These are phyloP conservation scores for Beta lomatogona DNA, from an alignment of 179 eudicot species.

Conservation along the genomic window DNA sequence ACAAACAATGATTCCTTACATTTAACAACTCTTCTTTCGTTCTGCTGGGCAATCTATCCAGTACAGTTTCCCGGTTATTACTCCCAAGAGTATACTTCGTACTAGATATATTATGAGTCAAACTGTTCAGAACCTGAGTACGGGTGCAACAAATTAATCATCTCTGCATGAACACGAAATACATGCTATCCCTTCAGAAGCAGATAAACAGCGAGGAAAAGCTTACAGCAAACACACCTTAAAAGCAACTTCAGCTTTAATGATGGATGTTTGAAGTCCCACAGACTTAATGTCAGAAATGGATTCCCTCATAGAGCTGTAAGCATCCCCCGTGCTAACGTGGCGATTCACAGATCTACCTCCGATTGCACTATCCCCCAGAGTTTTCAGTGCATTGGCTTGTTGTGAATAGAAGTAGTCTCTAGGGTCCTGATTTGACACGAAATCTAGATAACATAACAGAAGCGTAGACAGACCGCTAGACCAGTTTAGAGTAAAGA, in stretches of 20 bases:
- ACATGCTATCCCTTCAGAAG: not conserved
- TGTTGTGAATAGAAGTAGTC: constrained; percentile 98
- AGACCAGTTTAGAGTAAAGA: constrained; percentile 17
- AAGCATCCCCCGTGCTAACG: constrained; percentile 63
- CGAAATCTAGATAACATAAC: constrained; percentile 20
- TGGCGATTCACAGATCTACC: constrained; percentile 48
- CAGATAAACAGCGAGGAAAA: constrained; percentile 12
- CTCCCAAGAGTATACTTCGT: constrained; percentile 73
- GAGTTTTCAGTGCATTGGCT: constrained; percentile 69
- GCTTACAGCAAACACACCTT: constrained; percentile 39
- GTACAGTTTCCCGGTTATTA: constrained; percentile 72
- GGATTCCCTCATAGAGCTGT: constrained; percentile 52
- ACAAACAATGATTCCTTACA: constrained; percentile 49
- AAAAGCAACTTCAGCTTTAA: constrained; percentile 72
- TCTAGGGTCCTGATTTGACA: constrained; percentile 72
- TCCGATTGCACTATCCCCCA: constrained; percentile 62
- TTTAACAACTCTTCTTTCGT: constrained; percentile 71
- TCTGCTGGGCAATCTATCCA: constrained; percentile 71
- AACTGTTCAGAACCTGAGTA: constrained; percentile 61
- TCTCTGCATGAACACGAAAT: constrained; percentile 2
- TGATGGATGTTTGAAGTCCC: constrained; percentile 63
- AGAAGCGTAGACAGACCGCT: constrained; percentile 12
- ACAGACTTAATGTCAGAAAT: constrained; percentile 52
- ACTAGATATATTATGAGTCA: constrained; percentile 81
- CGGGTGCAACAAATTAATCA: constrained; percentile 22